phyloP scores from a whole-genome alignment of 2,329 filamentous ascomycete species.

The Alternaria longipes region DNA sequence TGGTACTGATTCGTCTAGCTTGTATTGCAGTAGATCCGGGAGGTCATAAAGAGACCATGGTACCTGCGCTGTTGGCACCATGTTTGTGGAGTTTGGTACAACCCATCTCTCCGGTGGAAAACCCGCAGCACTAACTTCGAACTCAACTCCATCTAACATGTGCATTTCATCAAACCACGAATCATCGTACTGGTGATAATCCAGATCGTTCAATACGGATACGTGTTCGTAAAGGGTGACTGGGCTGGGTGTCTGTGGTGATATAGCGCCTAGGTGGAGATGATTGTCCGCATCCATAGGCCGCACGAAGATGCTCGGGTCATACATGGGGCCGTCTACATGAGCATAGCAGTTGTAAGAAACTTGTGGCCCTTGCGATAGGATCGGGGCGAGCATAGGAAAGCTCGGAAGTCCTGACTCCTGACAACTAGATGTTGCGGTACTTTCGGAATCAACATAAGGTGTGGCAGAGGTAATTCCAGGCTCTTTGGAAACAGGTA shows the following conservation, averaged over 20 bases:
- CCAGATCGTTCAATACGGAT: slow-evolving; percentile 28
- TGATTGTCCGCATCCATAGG: slow-evolving; percentile 29
- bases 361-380: slow-evolving; percentile 34
- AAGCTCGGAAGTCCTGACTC: slow-evolving; percentile 31
- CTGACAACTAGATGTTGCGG: slow-evolving; percentile 39
- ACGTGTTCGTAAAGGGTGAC: slow-evolving; percentile 35
- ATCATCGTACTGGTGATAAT: slow-evolving; percentile 31
- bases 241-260: slow-evolving; percentile 45
- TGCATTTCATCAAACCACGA: slow-evolving; percentile 38
- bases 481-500: slow-evolving; percentile 29
- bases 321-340: slow-evolving; percentile 35
- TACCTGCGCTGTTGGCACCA: slow-evolving; percentile 29
- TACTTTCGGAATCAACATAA: slow-evolving; percentile 42
- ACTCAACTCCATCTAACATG: slow-evolving; percentile 35
- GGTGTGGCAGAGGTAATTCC: slow-evolving; percentile 35
- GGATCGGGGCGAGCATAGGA: slow-evolving; percentile 41
- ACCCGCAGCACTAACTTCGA: slow-evolving; percentile 30
- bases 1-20: slow-evolving; percentile 20
- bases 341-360: slow-evolving; percentile 39
- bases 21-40: slow-evolving; percentile 30
- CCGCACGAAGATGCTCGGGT: slow-evolving; percentile 26
- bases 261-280: slow-evolving; percentile 32
- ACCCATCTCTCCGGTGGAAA: slow-evolving; percentile 37
- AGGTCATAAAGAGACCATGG: slow-evolving; percentile 30
- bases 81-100: slow-evolving; percentile 25